These are phyloP conservation scores for Aspergillus olivimuriae DNA, from an alignment of 495 filamentous ascomycete species.

Conservation along the genomic window DNA sequence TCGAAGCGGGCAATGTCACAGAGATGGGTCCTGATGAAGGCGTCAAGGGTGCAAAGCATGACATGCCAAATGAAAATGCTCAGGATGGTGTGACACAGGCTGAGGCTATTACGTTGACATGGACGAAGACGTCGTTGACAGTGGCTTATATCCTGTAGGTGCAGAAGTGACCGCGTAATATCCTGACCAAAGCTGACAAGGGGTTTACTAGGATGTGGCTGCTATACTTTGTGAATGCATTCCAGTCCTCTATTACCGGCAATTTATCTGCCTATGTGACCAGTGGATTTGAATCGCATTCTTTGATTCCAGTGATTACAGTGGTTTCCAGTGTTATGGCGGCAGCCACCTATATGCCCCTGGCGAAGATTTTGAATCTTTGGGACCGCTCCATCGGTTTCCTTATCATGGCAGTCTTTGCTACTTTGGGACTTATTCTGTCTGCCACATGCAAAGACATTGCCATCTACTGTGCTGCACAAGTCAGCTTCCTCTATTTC, in stretches of 20 bases:
- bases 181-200: background rate
- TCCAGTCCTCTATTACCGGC: slow-evolving; percentile 27
- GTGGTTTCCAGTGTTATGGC: slow-evolving; percentile 44
- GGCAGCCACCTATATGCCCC: slow-evolving; percentile 40
- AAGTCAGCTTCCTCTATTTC: slow-evolving; percentile 23
- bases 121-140: slow-evolving; percentile 34
- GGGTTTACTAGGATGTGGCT: slow-evolving; percentile 34
- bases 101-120: slow-evolving; percentile 38
- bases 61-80: slow-evolving; percentile 13
- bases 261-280: slow-evolving; percentile 30
- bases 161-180: background rate
- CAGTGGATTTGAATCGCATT: slow-evolving; percentile 52
- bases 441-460: slow-evolving; percentile 46
- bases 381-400: slow-evolving; percentile 57
- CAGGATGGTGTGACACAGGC: slow-evolving; percentile 39
- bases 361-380: slow-evolving; percentile 63
- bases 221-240: slow-evolving; percentile 42
- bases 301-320: slow-evolving; percentile 49
- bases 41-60: slow-evolving; percentile 3
- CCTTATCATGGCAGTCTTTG: slow-evolving; percentile 30
- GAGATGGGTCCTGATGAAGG: slow-evolving; percentile 4
- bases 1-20: background rate
- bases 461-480: slow-evolving; percentile 42
- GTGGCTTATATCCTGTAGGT: slow-evolving; percentile 26
- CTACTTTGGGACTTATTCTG: slow-evolving; percentile 38